These are phyloP conservation scores for Talaromyces sp. DNA, from an alignment of 2,329 filamentous ascomycete genomes.

Conservation along the genomic window DNA sequence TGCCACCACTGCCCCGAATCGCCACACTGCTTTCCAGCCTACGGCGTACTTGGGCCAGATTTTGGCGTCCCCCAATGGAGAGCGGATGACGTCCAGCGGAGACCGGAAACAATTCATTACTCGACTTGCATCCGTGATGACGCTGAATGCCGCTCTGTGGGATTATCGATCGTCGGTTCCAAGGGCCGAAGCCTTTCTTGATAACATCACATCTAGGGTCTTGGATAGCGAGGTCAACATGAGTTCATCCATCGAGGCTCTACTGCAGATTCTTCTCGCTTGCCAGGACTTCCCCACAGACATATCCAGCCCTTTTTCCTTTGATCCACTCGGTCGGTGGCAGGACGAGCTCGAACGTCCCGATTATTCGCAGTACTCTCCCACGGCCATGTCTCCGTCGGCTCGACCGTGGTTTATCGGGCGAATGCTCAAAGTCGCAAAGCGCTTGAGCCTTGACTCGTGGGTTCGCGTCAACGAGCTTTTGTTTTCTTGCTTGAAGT, in stretches of 20 bases:
- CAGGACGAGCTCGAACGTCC: conserved; percentile 5
- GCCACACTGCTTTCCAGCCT: conserved; percentile 25
- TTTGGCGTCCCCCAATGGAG: conserved; percentile 26
- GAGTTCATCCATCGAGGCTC: conserved; percentile 34
- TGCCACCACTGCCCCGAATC: conserved; percentile 14
- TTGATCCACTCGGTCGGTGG: background rate
- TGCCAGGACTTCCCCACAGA: conserved; percentile 25
- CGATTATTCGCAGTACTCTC: conserved; percentile 26
- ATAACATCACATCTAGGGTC: conserved; percentile 25
- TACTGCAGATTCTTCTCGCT: conserved; percentile 34
- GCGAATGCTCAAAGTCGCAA: conserved; percentile 36
- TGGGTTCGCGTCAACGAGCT: conserved; percentile 34
- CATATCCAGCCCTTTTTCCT: background rate
- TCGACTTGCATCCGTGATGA: conserved; percentile 30
- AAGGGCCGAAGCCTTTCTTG: conserved; percentile 28
- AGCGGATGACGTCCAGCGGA: conserved; percentile 29
- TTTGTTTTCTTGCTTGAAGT: conserved; percentile 30
- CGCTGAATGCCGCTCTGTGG: conserved; percentile 36
- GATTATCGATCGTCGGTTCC: conserved; percentile 30
- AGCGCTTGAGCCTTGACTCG: conserved; percentile 26
- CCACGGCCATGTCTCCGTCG: conserved; percentile 19
- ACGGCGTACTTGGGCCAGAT: conserved; percentile 28
- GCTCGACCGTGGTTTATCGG: conserved; percentile 36
- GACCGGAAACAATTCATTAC: conserved; percentile 36
- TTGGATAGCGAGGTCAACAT: conserved; percentile 31